Conservation (phyloP, 495 filamentous ascomycete genomes). For the Hypoxylon fragiforme region DNA sequence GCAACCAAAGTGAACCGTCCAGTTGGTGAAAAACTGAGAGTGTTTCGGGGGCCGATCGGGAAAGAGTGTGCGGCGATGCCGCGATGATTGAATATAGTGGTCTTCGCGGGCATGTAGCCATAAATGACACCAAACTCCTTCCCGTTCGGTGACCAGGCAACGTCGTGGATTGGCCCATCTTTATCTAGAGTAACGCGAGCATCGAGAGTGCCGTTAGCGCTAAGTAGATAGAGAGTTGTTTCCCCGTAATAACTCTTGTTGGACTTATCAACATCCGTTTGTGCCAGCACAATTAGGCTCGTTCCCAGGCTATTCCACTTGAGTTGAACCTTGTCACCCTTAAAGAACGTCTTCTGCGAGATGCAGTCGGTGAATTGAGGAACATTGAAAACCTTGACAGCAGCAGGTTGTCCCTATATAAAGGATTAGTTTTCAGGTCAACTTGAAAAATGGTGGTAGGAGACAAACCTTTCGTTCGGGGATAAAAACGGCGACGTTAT, state of each 20-base stretch:
- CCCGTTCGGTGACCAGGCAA: slow-evolving; percentile 95
- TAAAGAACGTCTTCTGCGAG: slow-evolving; percentile 98
- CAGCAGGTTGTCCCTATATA: slow-evolving; percentile 78
- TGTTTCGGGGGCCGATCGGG: slow-evolving; percentile 85
- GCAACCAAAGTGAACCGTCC: slow-evolving; percentile 91
- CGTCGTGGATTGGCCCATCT: slow-evolving; percentile 97
- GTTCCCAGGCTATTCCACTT: slow-evolving; percentile 96
- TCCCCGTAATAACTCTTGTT: slow-evolving; percentile 99
- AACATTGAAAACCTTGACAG: slow-evolving; percentile 92
- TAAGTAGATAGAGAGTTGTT: slow-evolving; percentile 94
- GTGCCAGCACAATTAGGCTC: slow-evolving; percentile 89
- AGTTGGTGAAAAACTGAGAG: slow-evolving; percentile 91
- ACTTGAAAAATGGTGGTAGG: background rate
- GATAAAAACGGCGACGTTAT: slow-evolving; percentile 89
- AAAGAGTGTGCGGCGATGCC: slow-evolving; percentile 81
- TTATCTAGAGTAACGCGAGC: slow-evolving; percentile 92
- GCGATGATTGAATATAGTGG: slow-evolving; percentile 90
- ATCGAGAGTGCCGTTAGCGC: slow-evolving; percentile 88
- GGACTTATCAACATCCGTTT: slow-evolving; percentile 96
- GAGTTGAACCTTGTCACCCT: slow-evolving; percentile 96
- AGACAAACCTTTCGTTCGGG: slow-evolving; percentile 84
- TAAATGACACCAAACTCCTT: slow-evolving; percentile 97
- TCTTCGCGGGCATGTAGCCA: slow-evolving; percentile 97
- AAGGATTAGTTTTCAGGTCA: slow-evolving; percentile 6
- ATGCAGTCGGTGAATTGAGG: slow-evolving; percentile 78